Base-by-base conservation (phyloP, 371 early-diverging fungal genomes). In the Haplosporangium sp. region DNA sequence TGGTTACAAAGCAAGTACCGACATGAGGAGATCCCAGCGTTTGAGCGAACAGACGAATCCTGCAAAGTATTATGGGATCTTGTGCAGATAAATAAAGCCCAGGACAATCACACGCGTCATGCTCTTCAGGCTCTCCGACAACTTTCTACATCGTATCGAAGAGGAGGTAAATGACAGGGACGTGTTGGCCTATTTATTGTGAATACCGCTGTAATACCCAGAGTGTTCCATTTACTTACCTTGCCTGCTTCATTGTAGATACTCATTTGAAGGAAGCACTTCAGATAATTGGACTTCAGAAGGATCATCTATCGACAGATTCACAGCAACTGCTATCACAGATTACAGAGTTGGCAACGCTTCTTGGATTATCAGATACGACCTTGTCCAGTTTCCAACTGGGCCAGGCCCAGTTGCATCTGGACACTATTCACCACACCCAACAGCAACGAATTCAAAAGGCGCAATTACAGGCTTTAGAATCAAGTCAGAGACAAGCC, bases 1-100 rank as follows among this genome's bases (percentile, higher is more conserved):
- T 76, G 76, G 76, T 51, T 76, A 12, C 60, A 66, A 46, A 55
- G 46, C 9, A 70, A 70, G 37, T 76, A 66, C 43, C 54, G 42
- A 23, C 6, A 7, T 4, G 53, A 70, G 40, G 52, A 46, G 2
- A 36, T 70, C 42, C 76, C 76, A 6, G 20, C 38, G 23, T 76
- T 76, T 60, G 76, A 76, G 37, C 57, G 76, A 38, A 70, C 67
- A 2, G 62, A 59, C 5, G 71, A 62, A 36, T 57, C 76, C 0
- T 45, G 42, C 14, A 50, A 64, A 36, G 10, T 54, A 11, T 43
- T 77, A 6, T 51, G 54, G 11, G 61, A 64, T 10, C 41, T 72
- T 38, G 53, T 72, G 38, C 52, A 64, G 11, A 62, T 68, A 11
- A 72, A 72, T 42, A 46, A 77, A 7, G 29, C 43, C n/a, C 68